Evolutionary conservation across 164 flowering plant genomes (phyloP), one percentile per base, ranked within the genome.

Genomic region (Kalanchoe fedtschenkoi): DNA sequence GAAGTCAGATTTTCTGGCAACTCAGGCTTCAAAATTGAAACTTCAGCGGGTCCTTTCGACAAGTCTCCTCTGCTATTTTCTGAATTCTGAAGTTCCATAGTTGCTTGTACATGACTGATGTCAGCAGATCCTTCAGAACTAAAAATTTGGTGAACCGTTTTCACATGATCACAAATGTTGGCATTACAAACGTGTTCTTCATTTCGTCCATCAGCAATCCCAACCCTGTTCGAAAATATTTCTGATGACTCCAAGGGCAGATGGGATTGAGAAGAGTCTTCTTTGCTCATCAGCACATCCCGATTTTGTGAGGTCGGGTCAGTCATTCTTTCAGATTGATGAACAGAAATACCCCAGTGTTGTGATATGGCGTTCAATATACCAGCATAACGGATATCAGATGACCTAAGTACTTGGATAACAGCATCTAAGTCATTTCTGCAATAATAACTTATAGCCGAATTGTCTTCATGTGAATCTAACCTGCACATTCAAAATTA

Each of bases 321-420:
- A 70, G 62, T 64, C 62, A 61, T 66, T 47, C 58, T 66, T 63
- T 64, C 73, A 72, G 35, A 62, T 30, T 64, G 75, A 67, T 66
- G 67, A 59, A 64, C 58, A 41, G 74, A 58, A 42, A 78, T 26
- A 66, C 66, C 73, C 95, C 88, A 87, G 44, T 85, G 72, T 69
- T 69, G 65, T 54, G 69, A 76, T 67, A 93, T 81, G 34, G 86
- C 89, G 65, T 59, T 67, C 61, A 77, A 58, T 64, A 90, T 77
- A 62, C 61, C 68, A 62, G 70, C 62, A 71, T 82, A 83, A 43
- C 65, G 53, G 58, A 60, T 55, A 64, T 74, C 67, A 24, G 83
- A 77, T 56, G 91, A 78, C 75, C 74, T 82, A 7, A 93, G 74
- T 64, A 73, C 80, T 61, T 85, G 78, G 66, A 85, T 64, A 47